A percentile compares a stretch with the other conserved stretches of the same genome.
Evolutionary conservation across 257 asterid species (phyloP).

Genomic region (Penstemon barbatus): DNA sequence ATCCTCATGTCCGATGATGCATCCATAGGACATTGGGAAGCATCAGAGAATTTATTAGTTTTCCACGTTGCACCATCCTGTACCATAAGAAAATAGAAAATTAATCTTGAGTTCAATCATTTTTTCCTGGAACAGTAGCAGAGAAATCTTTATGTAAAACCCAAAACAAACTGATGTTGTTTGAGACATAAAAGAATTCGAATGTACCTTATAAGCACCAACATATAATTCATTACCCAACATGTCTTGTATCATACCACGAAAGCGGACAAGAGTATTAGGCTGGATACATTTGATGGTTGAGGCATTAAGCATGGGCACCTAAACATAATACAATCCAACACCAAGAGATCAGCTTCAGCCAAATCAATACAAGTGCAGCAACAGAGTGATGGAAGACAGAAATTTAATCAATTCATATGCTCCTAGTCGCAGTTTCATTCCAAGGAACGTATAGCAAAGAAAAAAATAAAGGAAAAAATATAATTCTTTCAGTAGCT

Average conservation of each 20-base stretch:
- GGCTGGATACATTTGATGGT: slow-evolving; percentile 62
- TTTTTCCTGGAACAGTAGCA: background rate
- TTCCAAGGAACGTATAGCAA: too few species aligned
- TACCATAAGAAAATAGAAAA: slow-evolving; percentile 7
- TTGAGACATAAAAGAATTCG: background rate
- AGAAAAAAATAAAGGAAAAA: too few species aligned
- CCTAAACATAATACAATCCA: slow-evolving; percentile 45
- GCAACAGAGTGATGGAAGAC: background rate
- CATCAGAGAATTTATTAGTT: slow-evolving; percentile 80
- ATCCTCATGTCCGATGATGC: slow-evolving; percentile 56
- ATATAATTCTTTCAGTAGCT: too few species aligned
- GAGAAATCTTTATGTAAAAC: background rate
- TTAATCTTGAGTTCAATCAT: slow-evolving; percentile 2
- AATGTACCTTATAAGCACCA: slow-evolving; percentile 82
- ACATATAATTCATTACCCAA: slow-evolving; percentile 77
- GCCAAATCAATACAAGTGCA: background rate
- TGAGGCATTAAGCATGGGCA: slow-evolving; percentile 65
- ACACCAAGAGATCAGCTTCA: slow-evolving; percentile 11
- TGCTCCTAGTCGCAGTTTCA: background rate
- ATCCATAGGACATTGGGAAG: slow-evolving; percentile 49
- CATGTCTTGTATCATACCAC: slow-evolving; percentile 98
- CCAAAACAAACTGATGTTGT: background rate
- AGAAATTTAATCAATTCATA: background rate
- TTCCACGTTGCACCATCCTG: slow-evolving; percentile 84
- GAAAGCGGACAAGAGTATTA: slow-evolving; percentile 76